Base-by-base conservation (phyloP, 345 rosid species). In the Clausena lansium region DNA sequence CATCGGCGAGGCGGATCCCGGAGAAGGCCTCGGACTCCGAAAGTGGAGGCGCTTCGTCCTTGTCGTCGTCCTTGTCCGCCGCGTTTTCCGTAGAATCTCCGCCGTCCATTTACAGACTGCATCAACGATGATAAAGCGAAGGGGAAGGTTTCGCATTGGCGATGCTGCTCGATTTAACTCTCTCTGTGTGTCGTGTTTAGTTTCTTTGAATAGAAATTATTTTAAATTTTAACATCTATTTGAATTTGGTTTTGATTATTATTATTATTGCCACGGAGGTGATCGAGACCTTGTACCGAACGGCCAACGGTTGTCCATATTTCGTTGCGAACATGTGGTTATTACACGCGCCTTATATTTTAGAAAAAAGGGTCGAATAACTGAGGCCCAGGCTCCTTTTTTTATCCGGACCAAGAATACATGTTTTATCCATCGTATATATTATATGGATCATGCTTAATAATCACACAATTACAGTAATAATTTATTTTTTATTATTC, bases 241-340 rank as follows among this genome's bases (percentile, higher is more conserved):
- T 57, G 41, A 55, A 54, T 76, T 76, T 41, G 6, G 63, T 30
- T 72, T 68, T 73, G 17, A 62, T 57, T 39, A 33, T 39, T 41
- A 33, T 39, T 41, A n/a, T 2, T 25, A 45, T 64, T 72, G 73
- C 80, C 84, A 77, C 84, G 74, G 73, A 41, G 47, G n/a, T 60
- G 89, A 87, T 45, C 54, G 79, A 4, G 88, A 89, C 88, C 73
- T 78, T 45, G n/a, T 52, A 85, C 87, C 88, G 0, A 82, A 81
- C 82, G 25, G 45, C 67, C 67, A 61, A 5, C 59, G 14, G 57
- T 17, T 32, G 41, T n/a, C 32, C 36, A 14, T 9, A 4, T 20
- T 59, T 27, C 33, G 25, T 54, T 20, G 5, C 3, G 24, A 30
- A 1, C 35, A 6, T 20, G 9, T 7, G n/a, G 57, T 24, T 7